Conservation (phyloP, 176 grass and related monocot species). For the Zoysia japonica region DNA sequence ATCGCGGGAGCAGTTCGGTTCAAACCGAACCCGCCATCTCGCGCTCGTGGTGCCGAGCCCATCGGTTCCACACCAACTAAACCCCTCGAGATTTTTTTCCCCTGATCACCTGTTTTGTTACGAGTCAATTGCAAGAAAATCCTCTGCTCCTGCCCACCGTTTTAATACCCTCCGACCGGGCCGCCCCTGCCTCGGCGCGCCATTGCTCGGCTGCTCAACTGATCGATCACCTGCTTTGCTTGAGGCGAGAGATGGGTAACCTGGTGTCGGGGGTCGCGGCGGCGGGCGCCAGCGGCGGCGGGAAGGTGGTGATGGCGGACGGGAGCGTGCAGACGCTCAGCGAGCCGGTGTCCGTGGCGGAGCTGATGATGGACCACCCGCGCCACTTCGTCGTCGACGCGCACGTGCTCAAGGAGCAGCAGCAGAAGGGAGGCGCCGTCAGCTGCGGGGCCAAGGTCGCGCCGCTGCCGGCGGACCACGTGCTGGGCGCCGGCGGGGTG, state of each 20-base stretch:
- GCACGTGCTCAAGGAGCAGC: conserved; percentile 43
- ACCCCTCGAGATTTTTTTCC: conserved; percentile 7
- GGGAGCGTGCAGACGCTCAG: conserved; percentile 64
- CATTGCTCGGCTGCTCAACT: conserved; percentile 11
- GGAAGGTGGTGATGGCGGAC: conserved; percentile 82
- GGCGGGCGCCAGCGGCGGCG: conserved; percentile 24
- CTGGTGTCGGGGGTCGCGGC: conserved; percentile 43
- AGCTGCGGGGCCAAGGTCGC: conserved; percentile 42
- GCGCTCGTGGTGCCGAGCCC: background rate
- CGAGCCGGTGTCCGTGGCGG: conserved; percentile 73
- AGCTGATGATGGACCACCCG: conserved; percentile 95
- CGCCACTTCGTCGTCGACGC: conserved; percentile 84
- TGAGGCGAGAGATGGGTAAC: conserved; percentile 57
- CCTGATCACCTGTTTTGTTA: background rate
- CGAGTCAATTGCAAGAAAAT: background rate
- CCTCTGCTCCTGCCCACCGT: conserved; percentile 30
- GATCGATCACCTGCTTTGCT: background rate
- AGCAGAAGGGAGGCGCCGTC: background rate
- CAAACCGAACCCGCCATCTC: conserved; percentile 50
- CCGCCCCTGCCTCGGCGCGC: conserved; percentile 7
- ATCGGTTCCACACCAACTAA: conserved; percentile 45
- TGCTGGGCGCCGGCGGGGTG: conserved; percentile 61
- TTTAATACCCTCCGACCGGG: conserved; percentile 33
- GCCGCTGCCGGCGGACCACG: conserved; percentile 78
- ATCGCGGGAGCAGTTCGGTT: conserved; percentile 32